A percentile compares a stretch with the other conserved stretches of the same genome.
phyloP scores from a whole-genome alignment of 805 yeast species.

The Ogataea sp. region DNA sequence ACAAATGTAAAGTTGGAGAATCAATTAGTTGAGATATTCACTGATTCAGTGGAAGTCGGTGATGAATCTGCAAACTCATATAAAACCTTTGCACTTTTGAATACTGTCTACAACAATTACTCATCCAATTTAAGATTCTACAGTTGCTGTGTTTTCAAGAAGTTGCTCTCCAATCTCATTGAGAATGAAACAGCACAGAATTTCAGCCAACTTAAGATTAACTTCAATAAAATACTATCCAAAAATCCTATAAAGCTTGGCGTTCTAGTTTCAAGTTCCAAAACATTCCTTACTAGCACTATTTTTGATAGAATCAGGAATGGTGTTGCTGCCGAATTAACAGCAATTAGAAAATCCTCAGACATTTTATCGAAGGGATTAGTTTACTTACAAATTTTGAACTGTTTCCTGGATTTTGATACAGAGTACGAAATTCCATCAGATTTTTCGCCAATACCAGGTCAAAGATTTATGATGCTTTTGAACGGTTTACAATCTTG shows the following conservation, averaged over 20 bases:
- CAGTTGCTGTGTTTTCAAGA: constrained; percentile 26
- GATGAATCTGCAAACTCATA: neutral
- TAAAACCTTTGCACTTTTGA: constrained; percentile 1
- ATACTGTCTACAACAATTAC: neutral
- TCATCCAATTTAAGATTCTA: constrained; percentile 13
- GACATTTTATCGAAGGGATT: constrained; percentile 38
- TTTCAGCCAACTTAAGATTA: constrained; percentile 24
- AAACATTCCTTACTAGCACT: constrained; percentile 27
- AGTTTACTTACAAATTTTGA: constrained; percentile 38
- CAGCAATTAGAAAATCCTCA: constrained; percentile 37
- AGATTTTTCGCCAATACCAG: constrained; percentile 39
- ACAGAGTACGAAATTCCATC: constrained; percentile 16
- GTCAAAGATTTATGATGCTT: constrained; percentile 59
- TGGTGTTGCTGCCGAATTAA: constrained; percentile 53
- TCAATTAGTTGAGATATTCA: neutral
- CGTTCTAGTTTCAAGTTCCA: constrained; percentile 26
- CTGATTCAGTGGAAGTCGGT: neutral
- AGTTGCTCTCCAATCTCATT: constrained; percentile 20
- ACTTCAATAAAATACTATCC: constrained; percentile 22
- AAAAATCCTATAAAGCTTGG: constrained; percentile 26
- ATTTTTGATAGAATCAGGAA: constrained; percentile 48
- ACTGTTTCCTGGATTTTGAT: constrained; percentile 31
- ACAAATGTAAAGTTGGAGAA: neutral
- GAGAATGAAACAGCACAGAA: constrained; percentile 18
- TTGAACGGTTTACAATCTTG: constrained; percentile 44